Evolutionary conservation across 2,329 filamentous ascomycete genomes (phyloP).

Genomic region (Neoscytalidium dimidiatum): DNA sequence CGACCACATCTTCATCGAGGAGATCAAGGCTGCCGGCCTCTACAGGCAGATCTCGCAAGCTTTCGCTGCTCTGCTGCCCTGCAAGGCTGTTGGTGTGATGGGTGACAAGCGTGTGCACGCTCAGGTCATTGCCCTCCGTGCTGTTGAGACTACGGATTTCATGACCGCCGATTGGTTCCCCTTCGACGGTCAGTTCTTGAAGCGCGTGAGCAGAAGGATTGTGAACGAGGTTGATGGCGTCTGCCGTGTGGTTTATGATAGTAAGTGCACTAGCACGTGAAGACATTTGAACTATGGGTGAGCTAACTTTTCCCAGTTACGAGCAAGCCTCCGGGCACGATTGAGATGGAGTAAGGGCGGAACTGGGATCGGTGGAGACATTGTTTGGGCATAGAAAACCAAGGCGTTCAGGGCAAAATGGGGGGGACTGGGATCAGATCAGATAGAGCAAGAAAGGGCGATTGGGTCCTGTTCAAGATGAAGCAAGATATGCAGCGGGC

Average conservation of each 20-base stretch:
- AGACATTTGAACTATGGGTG: background rate
- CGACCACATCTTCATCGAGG: conserved; percentile 75
- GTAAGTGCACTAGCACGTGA: conserved; percentile 46
- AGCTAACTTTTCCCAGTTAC: conserved; percentile 47
- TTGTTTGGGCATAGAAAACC: conserved; percentile 1
- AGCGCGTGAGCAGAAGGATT: conserved; percentile 66
- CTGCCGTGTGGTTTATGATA: conserved; percentile 70
- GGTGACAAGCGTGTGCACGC: conserved; percentile 70
- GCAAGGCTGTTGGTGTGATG: conserved; percentile 67
- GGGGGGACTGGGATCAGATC: background rate
- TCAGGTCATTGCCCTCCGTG: conserved; percentile 63
- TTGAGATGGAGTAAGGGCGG: conserved; percentile 67
- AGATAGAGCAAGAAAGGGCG: background rate
- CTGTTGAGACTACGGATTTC: conserved; percentile 66
- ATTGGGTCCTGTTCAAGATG: background rate
- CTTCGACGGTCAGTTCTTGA: conserved; percentile 66
- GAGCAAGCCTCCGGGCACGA: conserved; percentile 70
- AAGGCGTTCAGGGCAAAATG: conserved; percentile 17
- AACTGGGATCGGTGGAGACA: background rate
- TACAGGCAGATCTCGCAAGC: conserved; percentile 73
- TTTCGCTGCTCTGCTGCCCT: conserved; percentile 67
- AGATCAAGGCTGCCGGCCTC: conserved; percentile 71
- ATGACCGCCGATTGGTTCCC: conserved; percentile 74
- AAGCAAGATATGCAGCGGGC: conserved; percentile 1
- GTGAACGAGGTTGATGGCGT: conserved; percentile 76